Conservation (phyloP, 768 basidiomycete species). For the Tylopilus subfusipes region DNA sequence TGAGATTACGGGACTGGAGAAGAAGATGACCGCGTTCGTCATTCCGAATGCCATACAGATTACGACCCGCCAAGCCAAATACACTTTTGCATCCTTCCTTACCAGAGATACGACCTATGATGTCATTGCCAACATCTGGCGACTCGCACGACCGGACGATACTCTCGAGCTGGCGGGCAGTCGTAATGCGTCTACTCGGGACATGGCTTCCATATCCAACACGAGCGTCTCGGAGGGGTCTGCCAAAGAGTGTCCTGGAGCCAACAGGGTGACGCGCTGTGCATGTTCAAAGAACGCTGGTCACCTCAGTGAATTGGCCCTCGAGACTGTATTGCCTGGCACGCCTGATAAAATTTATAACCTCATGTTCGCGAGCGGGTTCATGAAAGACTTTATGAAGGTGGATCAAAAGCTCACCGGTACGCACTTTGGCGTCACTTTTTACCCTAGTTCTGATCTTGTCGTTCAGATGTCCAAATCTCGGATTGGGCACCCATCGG, state of each 20-base stretch:
- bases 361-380: slow-evolving; percentile 92
- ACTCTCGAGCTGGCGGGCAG: slow-evolving; percentile 30
- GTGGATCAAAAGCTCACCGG: slow-evolving; percentile 87
- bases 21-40: slow-evolving; percentile 96
- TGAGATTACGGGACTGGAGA: slow-evolving; percentile 84
- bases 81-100: slow-evolving; percentile 95
- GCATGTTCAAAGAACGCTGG: slow-evolving; percentile 64
- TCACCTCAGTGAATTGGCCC: slow-evolving; percentile 69
- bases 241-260: slow-evolving; percentile 4
- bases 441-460: not conserved
- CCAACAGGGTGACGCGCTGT: slow-evolving; percentile 65
- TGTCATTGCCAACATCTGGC: slow-evolving; percentile 95
- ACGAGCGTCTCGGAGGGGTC: slow-evolving; percentile 19
- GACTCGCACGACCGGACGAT: slow-evolving; percentile 73
- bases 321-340: slow-evolving; percentile 80
- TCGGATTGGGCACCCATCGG: slow-evolving; percentile 85
- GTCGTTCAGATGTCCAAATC: slow-evolving; percentile 78
- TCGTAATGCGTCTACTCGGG: slow-evolving; percentile 14
- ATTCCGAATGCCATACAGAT: slow-evolving; percentile 96
- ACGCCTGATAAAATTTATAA: slow-evolving; percentile 95
- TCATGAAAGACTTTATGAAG: slow-evolving; percentile 90
- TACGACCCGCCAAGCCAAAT: slow-evolving; percentile 77
- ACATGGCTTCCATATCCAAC: slow-evolving; percentile 14
- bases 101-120: slow-evolving; percentile 95
- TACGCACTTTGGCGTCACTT: slow-evolving; percentile 34